These are phyloP conservation scores for Rhododendron griersonianum DNA, from an alignment of 148 eudicot species.

Conservation along the genomic window DNA sequence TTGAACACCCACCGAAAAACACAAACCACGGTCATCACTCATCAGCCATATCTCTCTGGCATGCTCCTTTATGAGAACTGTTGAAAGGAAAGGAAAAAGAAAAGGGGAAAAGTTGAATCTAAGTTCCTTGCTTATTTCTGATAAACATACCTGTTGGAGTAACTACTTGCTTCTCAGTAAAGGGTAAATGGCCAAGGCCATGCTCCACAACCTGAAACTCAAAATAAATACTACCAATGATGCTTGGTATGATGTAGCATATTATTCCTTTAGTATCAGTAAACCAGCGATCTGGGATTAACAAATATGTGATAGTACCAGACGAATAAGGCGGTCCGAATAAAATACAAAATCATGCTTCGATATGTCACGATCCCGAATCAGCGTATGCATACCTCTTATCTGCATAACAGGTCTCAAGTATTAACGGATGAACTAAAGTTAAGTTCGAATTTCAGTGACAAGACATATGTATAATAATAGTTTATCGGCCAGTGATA, in stretches of 20 bases:
- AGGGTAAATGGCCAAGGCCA: constrained; percentile 97
- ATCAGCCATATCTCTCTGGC: background rate
- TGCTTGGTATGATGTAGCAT: background rate
- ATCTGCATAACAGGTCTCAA: constrained; percentile 49
- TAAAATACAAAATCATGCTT: constrained; percentile 97
- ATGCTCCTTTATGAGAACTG: background rate
- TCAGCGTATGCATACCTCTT: constrained; percentile 96
- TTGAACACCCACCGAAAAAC: background rate
- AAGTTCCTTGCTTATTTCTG: background rate
- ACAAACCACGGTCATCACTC: background rate
- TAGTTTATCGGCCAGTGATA: background rate
- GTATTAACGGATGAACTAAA: background rate
- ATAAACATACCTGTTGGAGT: constrained; percentile 78
- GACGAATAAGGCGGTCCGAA: constrained; percentile 92
- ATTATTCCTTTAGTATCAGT: background rate
- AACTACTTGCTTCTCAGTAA: constrained; percentile 83
- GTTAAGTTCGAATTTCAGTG: background rate
- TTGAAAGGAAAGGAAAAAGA: background rate
- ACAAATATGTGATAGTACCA: constrained; percentile 44
- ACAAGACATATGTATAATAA: background rate
- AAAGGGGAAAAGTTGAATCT: background rate
- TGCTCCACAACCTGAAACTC: constrained; percentile 87
- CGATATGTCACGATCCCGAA: constrained; percentile 84
- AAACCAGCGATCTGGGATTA: background rate
- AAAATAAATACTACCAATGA: constrained; percentile 6